Base-by-base conservation (phyloP, 129 eudicot species). In the Sambucus nigra region DNA sequence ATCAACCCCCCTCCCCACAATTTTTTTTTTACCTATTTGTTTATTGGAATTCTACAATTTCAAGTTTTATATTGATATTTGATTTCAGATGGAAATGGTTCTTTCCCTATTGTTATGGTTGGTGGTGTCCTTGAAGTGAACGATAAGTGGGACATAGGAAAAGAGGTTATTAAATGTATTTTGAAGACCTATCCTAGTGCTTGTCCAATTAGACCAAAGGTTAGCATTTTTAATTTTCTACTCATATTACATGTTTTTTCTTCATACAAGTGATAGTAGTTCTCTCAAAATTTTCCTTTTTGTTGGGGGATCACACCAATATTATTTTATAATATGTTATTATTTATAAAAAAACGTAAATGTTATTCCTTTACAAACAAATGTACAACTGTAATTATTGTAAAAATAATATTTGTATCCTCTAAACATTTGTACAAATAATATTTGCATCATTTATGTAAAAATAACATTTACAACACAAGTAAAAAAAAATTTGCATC, bases 71-170 rank as follows among this genome's bases (percentile, higher is more conserved):
- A 4, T 66, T 58, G 41, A 35, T 59, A 39, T 77, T 57, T 67
- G 52, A 38, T 21, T 73, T 82, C 88, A 88, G 97, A 78, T 68
- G 91, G 80, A 13, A 73, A 41, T 19, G 69, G 60, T 25, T 20
- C 63, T 45, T 88, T 88, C 71, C 95, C 95, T 16, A 60, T 88
- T 63, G 95, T 88, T 27, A 64, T 88, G 77, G 97, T 88, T 70
- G 97, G 97, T 73, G 94, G 94, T 23, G 92, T 88, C 64, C 88
- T 88, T 27, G 73, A 68, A 73, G 70, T 80, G 58, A 80, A 88
- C 57, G 66, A 69, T 47, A 81, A 25, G 8, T 88, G 97, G 97
- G 85, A 88, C 64, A 81, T 81, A 24, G 92, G 87, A 8, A 76
- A 75, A 32, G 76, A 81, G 73, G 82, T 84, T 64, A 73, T 62